phyloP scores from a whole-genome alignment of 805 yeast genomes.

The Jamesozyma jinghongensis region DNA sequence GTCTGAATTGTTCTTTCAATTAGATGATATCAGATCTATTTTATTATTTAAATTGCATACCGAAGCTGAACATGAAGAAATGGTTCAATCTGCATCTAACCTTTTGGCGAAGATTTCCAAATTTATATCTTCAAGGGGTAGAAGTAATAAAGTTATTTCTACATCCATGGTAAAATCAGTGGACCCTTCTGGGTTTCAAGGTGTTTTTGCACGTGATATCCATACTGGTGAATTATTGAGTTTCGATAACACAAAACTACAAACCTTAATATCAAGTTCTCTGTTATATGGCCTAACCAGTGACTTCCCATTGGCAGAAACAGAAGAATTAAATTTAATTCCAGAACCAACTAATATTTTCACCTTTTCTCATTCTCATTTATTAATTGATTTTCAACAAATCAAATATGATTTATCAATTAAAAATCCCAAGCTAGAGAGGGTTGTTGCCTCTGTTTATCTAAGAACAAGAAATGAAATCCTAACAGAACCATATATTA shows the following conservation, averaged over 20 bases:
- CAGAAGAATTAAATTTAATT: slow-evolving; percentile 31
- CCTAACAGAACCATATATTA: slow-evolving; percentile 72
- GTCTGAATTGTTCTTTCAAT: slow-evolving; percentile 41
- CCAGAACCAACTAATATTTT: slow-evolving; percentile 43
- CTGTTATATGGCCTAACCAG: slow-evolving; percentile 63
- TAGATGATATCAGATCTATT: slow-evolving; percentile 51
- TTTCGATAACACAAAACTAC: slow-evolving; percentile 38
- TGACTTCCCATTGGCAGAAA: slow-evolving; percentile 47
- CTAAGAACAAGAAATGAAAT: slow-evolving; percentile 54
- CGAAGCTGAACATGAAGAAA: slow-evolving; percentile 38
- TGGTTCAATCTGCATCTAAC: slow-evolving; percentile 44
- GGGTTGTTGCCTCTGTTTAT: slow-evolving; percentile 62
- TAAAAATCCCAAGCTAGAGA: slow-evolving; percentile 55
- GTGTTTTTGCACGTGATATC: slow-evolving; percentile 56
- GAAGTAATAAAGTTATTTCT: slow-evolving; percentile 21
- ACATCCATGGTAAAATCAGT: slow-evolving; percentile 8
- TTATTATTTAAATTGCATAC: slow-evolving; percentile 46
- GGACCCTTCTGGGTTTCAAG: slow-evolving; percentile 58
- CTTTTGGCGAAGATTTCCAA: slow-evolving; percentile 54
- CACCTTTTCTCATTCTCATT: slow-evolving; percentile 43
- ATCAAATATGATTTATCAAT: slow-evolving; percentile 51
- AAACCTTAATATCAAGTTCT: slow-evolving; percentile 57
- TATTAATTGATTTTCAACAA: slow-evolving; percentile 67
- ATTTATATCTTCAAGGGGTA: slow-evolving; percentile 41
- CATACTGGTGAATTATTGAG: slow-evolving; percentile 48